These are phyloP conservation scores for Ceratobasidium theobromae DNA, from an alignment of 1,284 basidiomycete genomes.

Conservation along the genomic window DNA sequence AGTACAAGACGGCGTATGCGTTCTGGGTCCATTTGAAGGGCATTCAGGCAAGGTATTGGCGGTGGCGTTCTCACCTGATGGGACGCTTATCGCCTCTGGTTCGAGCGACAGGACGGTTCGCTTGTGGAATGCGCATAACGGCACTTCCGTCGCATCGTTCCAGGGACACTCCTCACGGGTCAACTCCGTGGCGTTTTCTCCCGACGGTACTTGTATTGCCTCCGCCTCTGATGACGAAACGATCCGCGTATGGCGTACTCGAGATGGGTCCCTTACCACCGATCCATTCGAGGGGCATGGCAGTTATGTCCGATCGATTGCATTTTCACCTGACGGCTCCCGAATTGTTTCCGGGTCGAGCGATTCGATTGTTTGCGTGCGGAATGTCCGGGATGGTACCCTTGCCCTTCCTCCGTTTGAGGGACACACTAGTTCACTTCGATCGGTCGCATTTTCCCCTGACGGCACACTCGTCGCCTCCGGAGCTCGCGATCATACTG, in stretches of 20 bases:
- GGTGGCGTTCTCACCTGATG: too few relatives aligned
- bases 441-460: background rate
- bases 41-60: too few relatives aligned
- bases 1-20: too few relatives aligned
- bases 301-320: background rate
- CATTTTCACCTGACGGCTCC: background rate
- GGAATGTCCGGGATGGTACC: background rate
- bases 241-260: conserved; percentile 49
- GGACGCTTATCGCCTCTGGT: too few relatives aligned
- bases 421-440: background rate
- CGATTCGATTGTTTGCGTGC: background rate
- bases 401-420: background rate
- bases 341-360: background rate
- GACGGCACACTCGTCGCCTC: too few relatives aligned
- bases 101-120: too few relatives aligned
- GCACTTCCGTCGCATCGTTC: too few relatives aligned
- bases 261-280: conserved; percentile 44
- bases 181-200: background rate
- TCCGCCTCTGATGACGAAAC: conserved; percentile 48
- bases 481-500: too few relatives aligned
- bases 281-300: background rate
- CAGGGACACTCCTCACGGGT: conserved; percentile 21
- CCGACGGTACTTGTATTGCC: conserved; percentile 39
- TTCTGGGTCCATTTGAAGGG: too few relatives aligned
- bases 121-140: too few relatives aligned